A percentile compares a stretch with the other conserved stretches of the same genome.
Evolutionary conservation across 305 asterid species (phyloP).

Genomic region (Fraxinus xanthoxyloides): DNA sequence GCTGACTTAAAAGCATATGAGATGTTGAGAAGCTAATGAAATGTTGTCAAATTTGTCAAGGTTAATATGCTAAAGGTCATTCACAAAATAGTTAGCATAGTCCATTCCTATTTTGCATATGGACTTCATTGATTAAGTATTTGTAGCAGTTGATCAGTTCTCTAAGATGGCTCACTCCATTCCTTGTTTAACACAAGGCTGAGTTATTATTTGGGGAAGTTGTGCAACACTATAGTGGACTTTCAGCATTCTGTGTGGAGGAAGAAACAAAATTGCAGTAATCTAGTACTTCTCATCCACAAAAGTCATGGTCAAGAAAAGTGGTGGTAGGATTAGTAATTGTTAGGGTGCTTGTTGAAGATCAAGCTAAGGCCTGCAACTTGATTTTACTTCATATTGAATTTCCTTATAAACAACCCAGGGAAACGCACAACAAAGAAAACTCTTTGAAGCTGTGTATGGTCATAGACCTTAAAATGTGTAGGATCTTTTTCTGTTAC

Average conservation of each 20-base stretch:
- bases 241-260: neutral
- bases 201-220: neutral
- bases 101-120: neutral
- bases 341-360: neutral
- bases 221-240: neutral
- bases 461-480: slow-evolving; percentile 3
- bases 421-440: neutral
- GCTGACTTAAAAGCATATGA: neutral
- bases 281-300: neutral
- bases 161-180: neutral
- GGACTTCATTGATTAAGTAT: neutral
- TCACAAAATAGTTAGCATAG: neutral
- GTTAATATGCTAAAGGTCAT: neutral
- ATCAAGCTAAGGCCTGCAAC: neutral
- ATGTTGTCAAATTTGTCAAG: neutral
- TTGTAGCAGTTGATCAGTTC: slow-evolving; percentile 2
- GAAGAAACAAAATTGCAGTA: neutral
- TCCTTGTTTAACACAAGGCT: neutral
- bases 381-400: neutral
- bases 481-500: neutral
- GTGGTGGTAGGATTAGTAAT: neutral
- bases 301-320: neutral
- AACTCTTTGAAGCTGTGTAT: neutral
- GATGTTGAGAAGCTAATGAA: neutral
- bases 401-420: neutral